phyloP scores from a whole-genome alignment of 805 yeast species.

The Wickerhamiella parazyma region DNA sequence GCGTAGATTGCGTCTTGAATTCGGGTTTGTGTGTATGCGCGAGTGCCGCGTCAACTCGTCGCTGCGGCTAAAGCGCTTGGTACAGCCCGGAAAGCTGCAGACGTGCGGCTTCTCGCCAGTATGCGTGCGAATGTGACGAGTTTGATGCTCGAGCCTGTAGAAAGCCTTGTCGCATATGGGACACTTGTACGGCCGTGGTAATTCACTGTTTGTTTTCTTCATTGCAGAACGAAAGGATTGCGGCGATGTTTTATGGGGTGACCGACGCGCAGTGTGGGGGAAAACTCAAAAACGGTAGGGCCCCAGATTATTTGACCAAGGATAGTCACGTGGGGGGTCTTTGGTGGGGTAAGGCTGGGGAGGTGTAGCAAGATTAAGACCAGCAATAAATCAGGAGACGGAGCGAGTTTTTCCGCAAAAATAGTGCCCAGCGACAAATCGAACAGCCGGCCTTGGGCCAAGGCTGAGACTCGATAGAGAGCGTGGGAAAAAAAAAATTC shows the following conservation, averaged over 20 bases:
- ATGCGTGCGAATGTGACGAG: conserved; percentile 82
- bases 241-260: not conserved
- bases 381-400: too few species aligned
- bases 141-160: conserved; percentile 80
- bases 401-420: too few species aligned
- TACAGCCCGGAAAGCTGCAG: conserved; percentile 74
- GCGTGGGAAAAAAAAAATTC: too few species aligned
- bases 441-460: too few species aligned
- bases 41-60: conserved; percentile 82
- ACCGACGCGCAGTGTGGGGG: not conserved
- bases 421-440: too few species aligned
- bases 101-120: conserved; percentile 86
- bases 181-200: conserved; percentile 66
- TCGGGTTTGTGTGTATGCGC: conserved; percentile 48
- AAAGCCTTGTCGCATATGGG: conserved; percentile 76
- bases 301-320: not conserved
- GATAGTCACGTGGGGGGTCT: not conserved
- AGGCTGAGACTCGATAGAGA: too few species aligned
- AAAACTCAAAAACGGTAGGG: not conserved
- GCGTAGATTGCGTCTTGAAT: conserved; percentile 23
- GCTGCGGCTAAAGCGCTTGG: conserved; percentile 62
- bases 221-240: not conserved
- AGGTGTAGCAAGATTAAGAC: not conserved
- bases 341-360: not conserved
- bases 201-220: conserved; percentile 17